These are phyloP conservation scores for Hypsizygus marmoreus DNA, from an alignment of 768 basidiomycete species.

Conservation along the genomic window DNA sequence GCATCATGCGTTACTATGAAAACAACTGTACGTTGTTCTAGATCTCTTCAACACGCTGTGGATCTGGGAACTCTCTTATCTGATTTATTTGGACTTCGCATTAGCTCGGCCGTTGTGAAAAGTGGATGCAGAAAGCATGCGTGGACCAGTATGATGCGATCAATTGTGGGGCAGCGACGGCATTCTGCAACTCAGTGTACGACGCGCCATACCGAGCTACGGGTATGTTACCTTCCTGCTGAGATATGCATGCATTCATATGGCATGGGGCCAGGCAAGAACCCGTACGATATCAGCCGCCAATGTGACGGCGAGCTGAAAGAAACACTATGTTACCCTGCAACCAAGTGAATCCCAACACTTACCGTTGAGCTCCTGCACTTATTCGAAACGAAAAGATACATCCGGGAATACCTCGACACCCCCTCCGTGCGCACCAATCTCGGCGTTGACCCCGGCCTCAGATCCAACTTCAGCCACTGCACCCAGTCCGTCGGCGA, in stretches of 20 bases:
- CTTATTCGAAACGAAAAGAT: constrained; percentile 31
- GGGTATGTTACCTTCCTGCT: constrained; percentile 32
- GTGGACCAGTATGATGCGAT: constrained; percentile 66
- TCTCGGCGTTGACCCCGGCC: constrained; percentile 63
- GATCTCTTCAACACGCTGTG: no score
- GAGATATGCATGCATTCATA: no score
- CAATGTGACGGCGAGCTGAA: constrained; percentile 51
- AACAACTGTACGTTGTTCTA: constrained; percentile 44
- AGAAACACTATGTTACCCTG: constrained; percentile 60
- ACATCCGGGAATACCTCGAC: constrained; percentile 64
- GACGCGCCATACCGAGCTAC: constrained; percentile 40
- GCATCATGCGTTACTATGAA: constrained; percentile 62
- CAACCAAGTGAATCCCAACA: constrained; percentile 36
- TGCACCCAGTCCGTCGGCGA: constrained; percentile 30
- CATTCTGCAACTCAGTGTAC: constrained; percentile 62
- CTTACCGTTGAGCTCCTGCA: not conserved
- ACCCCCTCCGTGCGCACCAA: constrained; percentile 49
- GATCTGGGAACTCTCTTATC: not conserved
- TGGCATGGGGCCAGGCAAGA: no score
- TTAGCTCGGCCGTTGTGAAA: constrained; percentile 66
- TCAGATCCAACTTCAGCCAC: constrained; percentile 36
- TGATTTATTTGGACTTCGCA: not conserved
- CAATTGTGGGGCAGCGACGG: constrained; percentile 60
- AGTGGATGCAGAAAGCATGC: constrained; percentile 56
- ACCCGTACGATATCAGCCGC: constrained; percentile 72